Conservation (phyloP, 78 protist genomes). For the Speleostelium caveatum region DNA sequence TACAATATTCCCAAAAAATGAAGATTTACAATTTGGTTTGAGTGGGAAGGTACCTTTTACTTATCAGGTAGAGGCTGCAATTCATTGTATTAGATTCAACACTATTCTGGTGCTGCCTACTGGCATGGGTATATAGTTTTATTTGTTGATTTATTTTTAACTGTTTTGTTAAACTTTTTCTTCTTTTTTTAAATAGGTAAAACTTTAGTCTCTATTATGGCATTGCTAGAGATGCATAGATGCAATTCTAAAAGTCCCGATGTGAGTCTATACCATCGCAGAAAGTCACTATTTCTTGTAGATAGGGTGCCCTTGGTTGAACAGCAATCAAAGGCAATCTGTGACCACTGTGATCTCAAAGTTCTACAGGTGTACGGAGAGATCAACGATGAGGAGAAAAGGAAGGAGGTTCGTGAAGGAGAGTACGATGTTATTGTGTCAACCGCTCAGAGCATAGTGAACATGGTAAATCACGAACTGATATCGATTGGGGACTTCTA, state of each 20-base stretch:
- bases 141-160: background rate
- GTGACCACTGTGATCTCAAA: background rate
- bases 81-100: background rate
- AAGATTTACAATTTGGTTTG: no score
- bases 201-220: constrained; percentile 31
- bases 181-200: background rate
- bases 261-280: background rate
- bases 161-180: background rate
- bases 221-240: constrained; percentile 4
- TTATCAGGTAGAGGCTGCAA: constrained; percentile 34
- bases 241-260: background rate
- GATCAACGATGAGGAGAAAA: background rate
- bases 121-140: constrained; percentile 6
- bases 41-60: no score
- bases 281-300: constrained; percentile 37
- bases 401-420: background rate
- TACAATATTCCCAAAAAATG: no score
- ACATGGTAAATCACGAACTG: background rate
- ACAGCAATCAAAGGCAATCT: constrained; percentile 57
- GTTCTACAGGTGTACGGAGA: background rate
- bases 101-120: constrained; percentile 52
- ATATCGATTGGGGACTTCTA: constrained; percentile 3
- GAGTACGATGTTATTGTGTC: constrained; percentile 23
- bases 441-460: constrained; percentile 11
- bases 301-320: constrained; percentile 27